Base-by-base conservation (phyloP, 352 stramenopile species). In the Pythium oligandrum region DNA sequence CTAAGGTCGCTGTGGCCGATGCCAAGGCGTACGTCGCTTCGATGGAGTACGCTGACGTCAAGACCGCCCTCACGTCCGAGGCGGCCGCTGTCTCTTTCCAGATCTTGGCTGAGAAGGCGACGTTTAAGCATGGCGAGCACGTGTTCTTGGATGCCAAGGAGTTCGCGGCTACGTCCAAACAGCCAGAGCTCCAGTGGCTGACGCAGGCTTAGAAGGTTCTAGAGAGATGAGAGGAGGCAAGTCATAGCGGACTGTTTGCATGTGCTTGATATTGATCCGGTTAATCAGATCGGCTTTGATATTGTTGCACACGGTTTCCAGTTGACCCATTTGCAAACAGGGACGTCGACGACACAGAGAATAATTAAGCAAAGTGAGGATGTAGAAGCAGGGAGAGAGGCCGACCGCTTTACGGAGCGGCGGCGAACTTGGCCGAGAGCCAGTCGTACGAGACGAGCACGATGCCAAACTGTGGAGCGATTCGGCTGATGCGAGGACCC, bases 31-130 rank as follows among this genome's bases (percentile, higher is more conserved):
- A 75, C 48, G 70, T 91, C 38, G 66, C 73, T 39, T 88, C 80
- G 43, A 93, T 93, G 83, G 79, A 86, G 51, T 93, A 88, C 58
- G 68, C 72, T 12, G 79, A 90, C 52, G 75, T 90, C n/a, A 84
- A 90, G 66, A 53, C 67, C n/a, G 63, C 66, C 30, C 54, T 88
- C 10, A 53, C 69, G 34, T 63, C 62, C 2, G 44, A 57, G 26
- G 58, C 59, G 17, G 69, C 60, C 8, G 57, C 66, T 39, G 46
- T 93, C 37, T 64, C 63, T 9, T 70, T 90, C 44, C 64, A 75
- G 49, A 75, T 77, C 35, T 33, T 51, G 48, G 57, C 60, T 10
- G 66, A 70, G 33, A 72, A 72, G 33, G 75, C 66, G 54, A 75
- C 71, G 46, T 69, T 93, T 7, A 63, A 62, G 53, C 69, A 79